Evolutionary conservation across 1,284 basidiomycete genomes (phyloP).

Genomic region (Cryptococcus hybrid): DNA sequence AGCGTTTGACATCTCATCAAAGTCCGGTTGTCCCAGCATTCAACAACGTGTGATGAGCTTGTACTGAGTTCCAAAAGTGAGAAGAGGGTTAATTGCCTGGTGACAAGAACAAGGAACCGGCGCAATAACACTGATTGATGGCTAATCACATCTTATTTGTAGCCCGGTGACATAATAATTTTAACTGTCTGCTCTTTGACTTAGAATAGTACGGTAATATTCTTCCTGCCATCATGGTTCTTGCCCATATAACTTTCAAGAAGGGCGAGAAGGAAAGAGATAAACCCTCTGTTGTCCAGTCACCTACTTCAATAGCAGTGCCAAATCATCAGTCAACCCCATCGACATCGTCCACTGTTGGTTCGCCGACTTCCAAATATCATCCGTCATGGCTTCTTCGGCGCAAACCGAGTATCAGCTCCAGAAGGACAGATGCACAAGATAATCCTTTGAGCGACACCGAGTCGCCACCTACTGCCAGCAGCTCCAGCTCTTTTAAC

Average conservation of each 20-base stretch:
- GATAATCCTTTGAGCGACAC: background rate
- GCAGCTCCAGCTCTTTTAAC: conserved; percentile 4
- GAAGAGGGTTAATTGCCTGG: too few species aligned
- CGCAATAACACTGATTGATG: too few species aligned
- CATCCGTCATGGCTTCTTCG: conserved; percentile 22
- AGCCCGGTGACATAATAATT: too few species aligned
- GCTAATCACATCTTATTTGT: too few species aligned
- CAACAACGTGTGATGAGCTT: too few species aligned
- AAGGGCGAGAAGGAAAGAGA: conserved; percentile 13
- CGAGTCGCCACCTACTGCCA: conserved; percentile 2
- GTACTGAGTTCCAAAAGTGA: too few species aligned
- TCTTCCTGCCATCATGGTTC: background rate
- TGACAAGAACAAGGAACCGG: too few species aligned
- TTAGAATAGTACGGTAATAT: too few species aligned
- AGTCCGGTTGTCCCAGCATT: too few species aligned
- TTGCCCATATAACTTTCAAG: conserved; percentile 14
- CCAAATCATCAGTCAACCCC: background rate
- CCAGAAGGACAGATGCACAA: conserved; percentile 1
- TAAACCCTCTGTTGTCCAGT: background rate
- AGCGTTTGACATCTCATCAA: too few species aligned
- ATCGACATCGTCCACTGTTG: background rate
- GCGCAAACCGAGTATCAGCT: conserved; percentile 17
- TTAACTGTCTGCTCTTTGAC: too few species aligned
- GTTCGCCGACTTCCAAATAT: conserved; percentile 19
- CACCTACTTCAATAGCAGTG: background rate